Percentiles rank a stretch among this genome's conserved stretches.
These are phyloP conservation scores for Macadamia integrifolia DNA, from an alignment of 164 flowering plant genomes.

Conservation along the genomic window DNA sequence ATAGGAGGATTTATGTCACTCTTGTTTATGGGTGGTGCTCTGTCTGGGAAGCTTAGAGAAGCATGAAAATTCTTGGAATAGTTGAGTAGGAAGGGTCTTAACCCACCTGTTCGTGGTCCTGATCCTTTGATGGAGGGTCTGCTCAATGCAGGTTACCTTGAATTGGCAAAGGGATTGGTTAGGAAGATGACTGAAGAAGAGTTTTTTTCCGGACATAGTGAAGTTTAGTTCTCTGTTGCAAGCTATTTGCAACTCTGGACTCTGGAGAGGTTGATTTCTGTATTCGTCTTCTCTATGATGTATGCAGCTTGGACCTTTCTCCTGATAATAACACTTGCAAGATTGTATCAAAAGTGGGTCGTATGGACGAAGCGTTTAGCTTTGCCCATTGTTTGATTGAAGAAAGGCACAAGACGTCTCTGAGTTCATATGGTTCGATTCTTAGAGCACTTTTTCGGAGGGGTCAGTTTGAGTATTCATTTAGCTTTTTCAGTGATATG, in stretches of 20 bases:
- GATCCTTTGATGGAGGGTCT: slow-evolving; percentile 84
- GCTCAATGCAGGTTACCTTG: slow-evolving; percentile 79
- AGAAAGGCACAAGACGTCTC: slow-evolving; percentile 79
- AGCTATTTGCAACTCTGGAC: slow-evolving; percentile 34
- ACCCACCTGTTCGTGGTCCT: slow-evolving; percentile 84
- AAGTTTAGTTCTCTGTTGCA: slow-evolving; percentile 70
- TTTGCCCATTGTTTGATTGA: slow-evolving; percentile 56
- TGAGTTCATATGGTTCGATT: slow-evolving; percentile 80
- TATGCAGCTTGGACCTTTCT: slow-evolving; percentile 51
- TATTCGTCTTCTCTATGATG: slow-evolving; percentile 52
- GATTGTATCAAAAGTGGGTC: slow-evolving; percentile 58
- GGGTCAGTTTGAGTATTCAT: slow-evolving; percentile 89
- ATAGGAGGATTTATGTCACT: slow-evolving; percentile 56
- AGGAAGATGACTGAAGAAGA: slow-evolving; percentile 80
- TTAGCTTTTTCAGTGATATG: slow-evolving; percentile 87
- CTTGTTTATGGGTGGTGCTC: slow-evolving; percentile 93
- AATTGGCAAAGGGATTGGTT: slow-evolving; percentile 75
- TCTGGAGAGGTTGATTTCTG: slow-evolving; percentile 73
- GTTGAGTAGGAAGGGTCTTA: slow-evolving; percentile 82
- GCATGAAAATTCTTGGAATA: slow-evolving; percentile 83
- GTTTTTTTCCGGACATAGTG: slow-evolving; percentile 53
- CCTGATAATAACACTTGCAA: slow-evolving; percentile 64
- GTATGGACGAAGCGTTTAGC: slow-evolving; percentile 73
- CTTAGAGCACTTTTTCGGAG: slow-evolving; percentile 61
- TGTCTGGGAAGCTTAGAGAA: slow-evolving; percentile 71